Evolutionary conservation across 2,329 filamentous ascomycete genomes (phyloP), one percentile per base, ranked within the genome.

Genomic region (Botrytis galanthina): DNA sequence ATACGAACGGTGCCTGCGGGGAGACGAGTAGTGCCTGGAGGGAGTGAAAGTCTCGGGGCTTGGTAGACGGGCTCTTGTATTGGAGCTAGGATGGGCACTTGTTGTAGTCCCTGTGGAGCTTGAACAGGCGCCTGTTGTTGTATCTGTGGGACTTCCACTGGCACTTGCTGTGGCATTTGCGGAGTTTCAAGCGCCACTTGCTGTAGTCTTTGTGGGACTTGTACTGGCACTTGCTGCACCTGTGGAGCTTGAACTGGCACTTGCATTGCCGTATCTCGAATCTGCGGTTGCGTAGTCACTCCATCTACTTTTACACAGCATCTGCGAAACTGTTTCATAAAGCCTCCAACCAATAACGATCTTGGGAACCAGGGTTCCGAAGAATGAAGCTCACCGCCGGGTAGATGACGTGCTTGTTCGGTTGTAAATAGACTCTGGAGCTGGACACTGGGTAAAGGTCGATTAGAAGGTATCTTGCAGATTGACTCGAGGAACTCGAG

Each of bases 391-490:
- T 42, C 61, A 18, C 37, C 61, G 3, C 37, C 61, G 2, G 37
- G 4, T 20, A 44, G 16, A 42, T 63, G 61, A 5, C 37, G 61
- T 63, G 9, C 37, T 63, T 63, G 61, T 44, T 63, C 16, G 14
- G 51, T 57, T 1, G 0, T 1, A 12, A 12, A 63, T 5, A 42
- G 8, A 7, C 4, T 16, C 2, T n/a, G 7, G 14, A 62, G 14
- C 10, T 16, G 1, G 4, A 2, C 0, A 5, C 37, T 3, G 8
- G 16, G 0, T 29, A 10, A 10, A 1, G 4, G 0, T 12, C 1
- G 2, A 18, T n/a, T 5, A 20, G 26, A 20, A 16, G 2, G 4
- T 6, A 4, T 1, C 44, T 18, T 0, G 26, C n/a, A 63, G 14
- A 16, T 2, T 20, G 26, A 29, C 5, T 54, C 16, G n/a, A 63